Base-by-base conservation (phyloP, 2,329 filamentous ascomycete species). In the Cladosporium sp. region DNA sequence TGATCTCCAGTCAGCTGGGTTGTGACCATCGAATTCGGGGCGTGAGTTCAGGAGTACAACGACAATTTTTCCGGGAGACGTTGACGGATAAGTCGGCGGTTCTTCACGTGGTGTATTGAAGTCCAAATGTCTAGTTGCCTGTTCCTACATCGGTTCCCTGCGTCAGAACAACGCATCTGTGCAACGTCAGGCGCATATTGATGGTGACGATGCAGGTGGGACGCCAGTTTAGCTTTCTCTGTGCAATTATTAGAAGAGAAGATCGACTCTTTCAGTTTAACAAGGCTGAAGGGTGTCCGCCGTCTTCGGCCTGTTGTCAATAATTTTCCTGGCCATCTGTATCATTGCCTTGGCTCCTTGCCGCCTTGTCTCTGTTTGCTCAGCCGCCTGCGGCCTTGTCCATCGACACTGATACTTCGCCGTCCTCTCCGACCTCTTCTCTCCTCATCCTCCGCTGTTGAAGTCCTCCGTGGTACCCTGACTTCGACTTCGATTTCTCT, bases 321-420 rank as follows among this genome's bases (percentile, higher is more conserved):
- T 12, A 12, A 3, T 46, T 11, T 55, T 21, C 5, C 6, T n/a
- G 12, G 4, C 8, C 52, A 33, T 5, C 3, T 29, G 18, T n/a
- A 18, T 55, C 31, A 55, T 2, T 55, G 16, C 26, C 18, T 55
- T 26, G 26, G 56, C 26, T 65, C 62, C 23, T 35, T 50, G 40
- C 68, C 69, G 23, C 59, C 66, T 23, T 66, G 53, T 11, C 57
- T 31, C 61, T 66, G 66, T 65, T 72, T 72, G 59, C 72, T 73
- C 60, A 73, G 58, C 44, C 72, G 65, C 31, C 69, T 64, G 60
- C 72, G 65, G 12, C 71, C 72, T 52, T 72, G 67, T 1, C 67
- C 55, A 3, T 70, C 71, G 14, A 72, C 65, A 50, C 69, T 66
- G 44, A 66, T 52, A 18, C 65, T 70, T 7, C 66, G 67, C 18